These are phyloP conservation scores for Pilatotrama ljubarskyi DNA, from an alignment of 768 basidiomycete genomes.

Conservation along the genomic window DNA sequence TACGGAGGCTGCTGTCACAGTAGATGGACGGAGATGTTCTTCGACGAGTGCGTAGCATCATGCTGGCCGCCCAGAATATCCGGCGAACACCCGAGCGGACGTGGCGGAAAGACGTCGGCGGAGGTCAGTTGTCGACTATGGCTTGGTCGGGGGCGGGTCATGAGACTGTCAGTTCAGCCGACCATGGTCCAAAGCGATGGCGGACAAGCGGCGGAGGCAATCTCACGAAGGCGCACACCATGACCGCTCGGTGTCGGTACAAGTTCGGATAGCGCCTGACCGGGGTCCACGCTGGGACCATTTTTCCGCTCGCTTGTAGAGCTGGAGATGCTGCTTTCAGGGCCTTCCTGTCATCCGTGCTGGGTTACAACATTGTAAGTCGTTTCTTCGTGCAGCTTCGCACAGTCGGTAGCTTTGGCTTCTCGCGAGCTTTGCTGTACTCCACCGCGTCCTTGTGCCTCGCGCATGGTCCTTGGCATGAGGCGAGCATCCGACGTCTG, in stretches of 20 bases:
- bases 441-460: not conserved
- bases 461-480: slow-evolving; percentile 1
- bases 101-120: slow-evolving; percentile 33
- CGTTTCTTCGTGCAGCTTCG: not conserved
- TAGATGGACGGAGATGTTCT: not conserved
- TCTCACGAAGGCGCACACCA: not conserved
- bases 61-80: slow-evolving; percentile 22
- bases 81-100: slow-evolving; percentile 33
- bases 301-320: slow-evolving; percentile 13
- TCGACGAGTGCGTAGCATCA: slow-evolving; percentile 7
- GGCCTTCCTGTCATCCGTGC: not conserved
- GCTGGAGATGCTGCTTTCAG: not conserved
- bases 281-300: slow-evolving; percentile 4
- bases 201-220: slow-evolving; percentile 12
- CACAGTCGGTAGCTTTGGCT: not conserved
- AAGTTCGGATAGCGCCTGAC: slow-evolving; percentile 18
- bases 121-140: slow-evolving; percentile 23
- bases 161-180: slow-evolving; percentile 19
- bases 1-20: slow-evolving; percentile 5
- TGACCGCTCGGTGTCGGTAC: slow-evolving; percentile 10
- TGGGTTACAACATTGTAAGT: not conserved
- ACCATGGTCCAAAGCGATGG: slow-evolving; percentile 3
- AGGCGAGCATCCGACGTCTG: not conserved
- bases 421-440: slow-evolving; percentile 10
- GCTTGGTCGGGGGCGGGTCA: slow-evolving; percentile 8